Evolutionary conservation across 1,139 yeast species (phyloP).

Genomic region (Saccharomyces hybrid): DNA sequence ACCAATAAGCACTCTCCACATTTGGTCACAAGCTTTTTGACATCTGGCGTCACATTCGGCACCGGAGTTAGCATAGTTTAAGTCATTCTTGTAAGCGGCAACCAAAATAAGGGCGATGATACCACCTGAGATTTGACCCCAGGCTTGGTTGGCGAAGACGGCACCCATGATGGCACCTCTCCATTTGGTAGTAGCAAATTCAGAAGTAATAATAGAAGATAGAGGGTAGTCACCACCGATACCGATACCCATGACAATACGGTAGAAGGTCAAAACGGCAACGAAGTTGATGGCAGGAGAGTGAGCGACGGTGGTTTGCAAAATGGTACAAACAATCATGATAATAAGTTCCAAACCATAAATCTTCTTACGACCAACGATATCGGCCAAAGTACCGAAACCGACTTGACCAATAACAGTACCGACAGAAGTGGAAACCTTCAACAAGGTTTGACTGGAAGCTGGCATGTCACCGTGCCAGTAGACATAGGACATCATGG

Average conservation of each 20-base stretch:
- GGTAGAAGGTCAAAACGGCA: conserved; percentile 65
- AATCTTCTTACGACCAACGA: conserved; percentile 77
- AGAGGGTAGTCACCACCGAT: conserved; percentile 99
- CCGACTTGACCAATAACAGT: conserved; percentile 86
- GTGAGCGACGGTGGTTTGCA: conserved; percentile 64
- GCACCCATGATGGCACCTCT: conserved; percentile 96
- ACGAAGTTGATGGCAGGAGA: conserved; percentile 65
- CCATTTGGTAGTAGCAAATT: conserved; percentile 85
- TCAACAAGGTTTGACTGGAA: conserved; percentile 65
- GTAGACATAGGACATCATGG: conserved; percentile 68
- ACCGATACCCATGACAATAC: conserved; percentile 90
- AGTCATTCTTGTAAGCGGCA: conserved; percentile 59
- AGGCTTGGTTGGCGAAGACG: conserved; percentile 86
- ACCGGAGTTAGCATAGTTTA: conserved; percentile 44
- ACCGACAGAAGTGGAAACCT: conserved; percentile 88
- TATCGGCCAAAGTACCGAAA: conserved; percentile 81
- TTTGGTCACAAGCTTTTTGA: conserved; percentile 73
- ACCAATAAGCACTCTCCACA: conserved; percentile 89
- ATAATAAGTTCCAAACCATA: conserved; percentile 81
- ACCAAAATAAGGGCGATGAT: conserved; percentile 65
- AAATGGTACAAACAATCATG: conserved; percentile 70
- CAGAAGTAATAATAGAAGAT: conserved; percentile 86
- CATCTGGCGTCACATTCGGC: conserved; percentile 57
- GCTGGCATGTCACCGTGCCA: conserved; percentile 60
- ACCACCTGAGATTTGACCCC: conserved; percentile 87